Conservation (phyloP, 257 asterid species). For the Cordia subcordata region DNA sequence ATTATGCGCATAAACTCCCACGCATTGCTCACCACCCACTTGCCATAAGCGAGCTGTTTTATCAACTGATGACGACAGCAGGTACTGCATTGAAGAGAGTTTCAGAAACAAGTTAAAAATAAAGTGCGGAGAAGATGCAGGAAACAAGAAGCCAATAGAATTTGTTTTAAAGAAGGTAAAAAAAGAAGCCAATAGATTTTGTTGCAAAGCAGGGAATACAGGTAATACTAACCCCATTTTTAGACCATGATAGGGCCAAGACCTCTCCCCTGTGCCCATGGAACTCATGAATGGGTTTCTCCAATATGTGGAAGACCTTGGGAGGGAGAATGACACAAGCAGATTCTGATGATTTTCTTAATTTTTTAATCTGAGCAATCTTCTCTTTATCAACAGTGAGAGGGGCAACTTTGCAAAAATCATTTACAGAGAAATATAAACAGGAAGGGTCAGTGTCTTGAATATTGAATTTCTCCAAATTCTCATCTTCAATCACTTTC, state of each 20-base stretch:
- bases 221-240: conserved; percentile 65
- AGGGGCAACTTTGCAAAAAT: conserved; percentile 52
- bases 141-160: background rate
- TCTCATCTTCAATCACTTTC: conserved; percentile 71
- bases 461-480: conserved; percentile 24
- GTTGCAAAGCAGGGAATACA: background rate
- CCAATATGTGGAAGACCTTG: conserved; percentile 66
- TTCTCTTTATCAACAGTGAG: conserved; percentile 37
- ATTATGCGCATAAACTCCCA: conserved; percentile 64
- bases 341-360: conserved; percentile 54
- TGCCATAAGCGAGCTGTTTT: conserved; percentile 88
- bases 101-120: background rate
- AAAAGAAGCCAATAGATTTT: background rate
- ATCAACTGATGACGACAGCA: conserved; percentile 84
- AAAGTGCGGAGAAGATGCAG: too few species aligned
- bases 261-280: conserved; percentile 74
- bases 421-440: conserved; percentile 54
- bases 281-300: conserved; percentile 80
- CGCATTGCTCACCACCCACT: conserved; percentile 68
- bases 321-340: conserved; percentile 82
- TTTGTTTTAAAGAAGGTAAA: background rate
- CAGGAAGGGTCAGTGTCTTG: conserved; percentile 61
- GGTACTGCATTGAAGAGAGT: conserved; percentile 42
- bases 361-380: conserved; percentile 27
- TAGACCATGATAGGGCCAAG: conserved; percentile 88